Conservation (phyloP, 208 protist species). For the Trypanosoma melophagium region DNA sequence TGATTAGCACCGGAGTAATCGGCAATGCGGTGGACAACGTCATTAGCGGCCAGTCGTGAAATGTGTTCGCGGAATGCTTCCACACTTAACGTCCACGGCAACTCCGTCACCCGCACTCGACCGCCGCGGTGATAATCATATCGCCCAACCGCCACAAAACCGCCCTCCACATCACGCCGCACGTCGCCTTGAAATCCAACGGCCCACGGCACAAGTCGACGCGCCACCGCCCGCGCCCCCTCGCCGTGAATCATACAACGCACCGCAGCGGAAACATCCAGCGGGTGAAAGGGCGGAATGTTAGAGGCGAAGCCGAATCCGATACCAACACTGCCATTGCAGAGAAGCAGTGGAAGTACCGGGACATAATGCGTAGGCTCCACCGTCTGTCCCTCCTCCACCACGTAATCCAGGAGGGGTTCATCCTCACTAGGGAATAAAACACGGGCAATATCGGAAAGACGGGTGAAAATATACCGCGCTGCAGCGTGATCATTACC, state of each 20-base stretch:
- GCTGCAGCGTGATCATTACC: constrained; percentile 97
- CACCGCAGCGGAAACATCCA: constrained; percentile 93
- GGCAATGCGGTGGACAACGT: constrained; percentile 85
- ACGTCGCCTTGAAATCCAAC: constrained; percentile 93
- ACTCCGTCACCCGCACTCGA: constrained; percentile 74
- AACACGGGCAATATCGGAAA: constrained; percentile 93
- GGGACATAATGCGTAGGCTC: constrained; percentile 99
- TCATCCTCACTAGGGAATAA: constrained; percentile 98
- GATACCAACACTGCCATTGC: constrained; percentile 99
- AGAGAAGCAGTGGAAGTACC: constrained; percentile 98
- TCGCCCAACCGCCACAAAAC: constrained; percentile 76
- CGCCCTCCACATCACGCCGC: constrained; percentile 54
- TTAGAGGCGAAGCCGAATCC: constrained; percentile 98
- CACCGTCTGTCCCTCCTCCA: constrained; percentile 97
- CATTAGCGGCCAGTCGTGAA: constrained; percentile 59
- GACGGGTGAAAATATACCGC: constrained; percentile 95
- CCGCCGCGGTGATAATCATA: constrained; percentile 67
- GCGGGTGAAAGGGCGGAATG: constrained; percentile 95
- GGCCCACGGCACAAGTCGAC: constrained; percentile 94
- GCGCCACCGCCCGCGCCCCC: constrained; percentile 64
- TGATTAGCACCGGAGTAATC: constrained; percentile 91
- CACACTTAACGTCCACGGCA: constrained; percentile 75
- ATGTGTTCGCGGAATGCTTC: constrained; percentile 78
- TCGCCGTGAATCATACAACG: constrained; percentile 86
- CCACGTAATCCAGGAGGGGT: constrained; percentile 94